A percentile compares a stretch with the other conserved stretches of the same genome.
Evolutionary conservation across 2,329 filamentous ascomycete genomes (phyloP).

Genomic region (Xylariales sp.): DNA sequence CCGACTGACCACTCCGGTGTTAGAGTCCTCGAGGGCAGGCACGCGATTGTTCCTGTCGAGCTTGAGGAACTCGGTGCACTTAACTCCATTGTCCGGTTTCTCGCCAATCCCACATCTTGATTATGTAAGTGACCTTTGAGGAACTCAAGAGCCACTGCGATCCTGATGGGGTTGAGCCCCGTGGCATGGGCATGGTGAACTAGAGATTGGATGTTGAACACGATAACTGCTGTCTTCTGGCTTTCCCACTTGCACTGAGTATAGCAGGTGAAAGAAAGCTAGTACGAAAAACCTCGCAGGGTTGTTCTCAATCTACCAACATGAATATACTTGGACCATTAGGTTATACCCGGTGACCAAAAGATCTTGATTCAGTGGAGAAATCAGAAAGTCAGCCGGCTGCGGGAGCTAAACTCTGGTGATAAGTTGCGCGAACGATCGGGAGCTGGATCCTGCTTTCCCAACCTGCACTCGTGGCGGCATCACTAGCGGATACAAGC

Average conservation of each 20-base stretch:
- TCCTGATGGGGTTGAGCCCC: conserved; percentile 38
- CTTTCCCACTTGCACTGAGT: not conserved
- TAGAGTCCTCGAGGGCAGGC: conserved; percentile 32
- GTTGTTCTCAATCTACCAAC: no score
- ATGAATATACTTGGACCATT: no score
- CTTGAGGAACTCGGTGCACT: conserved; percentile 30
- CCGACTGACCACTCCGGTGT: conserved; percentile 32
- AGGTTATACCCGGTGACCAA: no score
- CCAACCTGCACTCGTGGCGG: no score
- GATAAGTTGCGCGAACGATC: no score
- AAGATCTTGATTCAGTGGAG: no score
- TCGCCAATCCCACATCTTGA: conserved; percentile 38
- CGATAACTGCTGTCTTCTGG: not conserved
- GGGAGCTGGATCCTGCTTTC: no score
- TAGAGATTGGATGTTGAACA: conserved; percentile 26
- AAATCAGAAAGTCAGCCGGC: no score
- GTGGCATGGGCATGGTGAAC: conserved; percentile 34
- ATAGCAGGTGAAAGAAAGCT: no score
- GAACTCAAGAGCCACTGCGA: conserved; percentile 35
- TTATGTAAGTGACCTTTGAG: conserved; percentile 34
- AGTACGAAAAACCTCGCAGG: no score
- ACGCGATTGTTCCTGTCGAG: conserved; percentile 41
- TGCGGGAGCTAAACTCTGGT: no score
- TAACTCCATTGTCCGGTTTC: conserved; percentile 30
- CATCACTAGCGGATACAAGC: no score